Evolutionary conservation across 2,329 filamentous ascomycete genomes (phyloP).

Genomic region (Cladosporium sp.): DNA sequence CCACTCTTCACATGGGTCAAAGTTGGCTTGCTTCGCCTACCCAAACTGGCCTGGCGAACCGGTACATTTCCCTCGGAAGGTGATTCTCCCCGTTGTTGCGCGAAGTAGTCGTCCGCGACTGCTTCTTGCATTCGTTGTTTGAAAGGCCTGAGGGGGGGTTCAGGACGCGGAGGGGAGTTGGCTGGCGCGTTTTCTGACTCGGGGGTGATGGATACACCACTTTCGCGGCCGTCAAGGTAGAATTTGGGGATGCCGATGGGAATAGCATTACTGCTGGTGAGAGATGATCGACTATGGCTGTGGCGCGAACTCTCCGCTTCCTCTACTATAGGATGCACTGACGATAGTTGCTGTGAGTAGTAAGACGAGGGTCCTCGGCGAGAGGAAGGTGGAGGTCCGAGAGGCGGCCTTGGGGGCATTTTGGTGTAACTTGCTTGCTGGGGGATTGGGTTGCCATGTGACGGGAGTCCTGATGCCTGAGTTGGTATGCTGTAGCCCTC

Average conservation of each 20-base stretch:
- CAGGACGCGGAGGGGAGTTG: constrained; percentile 1
- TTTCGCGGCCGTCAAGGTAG: constrained; percentile 34
- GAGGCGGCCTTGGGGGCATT: constrained; percentile 35
- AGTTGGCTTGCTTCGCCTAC: constrained; percentile 44
- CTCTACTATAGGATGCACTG: constrained; percentile 47
- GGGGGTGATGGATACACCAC: constrained; percentile 18
- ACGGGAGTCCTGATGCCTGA: too few relatives aligned
- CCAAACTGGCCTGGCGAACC: constrained; percentile 44
- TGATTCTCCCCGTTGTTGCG: constrained; percentile 5
- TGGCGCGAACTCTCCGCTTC: constrained; percentile 39
- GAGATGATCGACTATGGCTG: constrained; percentile 35
- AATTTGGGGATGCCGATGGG: constrained; percentile 39
- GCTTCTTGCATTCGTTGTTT: constrained; percentile 14
- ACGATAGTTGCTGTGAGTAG: constrained; percentile 42
- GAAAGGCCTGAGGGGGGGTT: constrained; percentile 8
- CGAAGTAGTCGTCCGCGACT: constrained; percentile 5
- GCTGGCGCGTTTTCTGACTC: background rate
- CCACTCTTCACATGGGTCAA: constrained; percentile 44
- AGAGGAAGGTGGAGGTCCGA: constrained; percentile 47
- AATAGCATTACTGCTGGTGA: constrained; percentile 47
- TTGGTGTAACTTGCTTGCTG: constrained; percentile 29
- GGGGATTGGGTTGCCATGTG: constrained; percentile 15
- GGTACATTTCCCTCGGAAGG: constrained; percentile 11
- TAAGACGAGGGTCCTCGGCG: constrained; percentile 46
- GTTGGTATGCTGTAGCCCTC: constrained; percentile 22